These are phyloP conservation scores for Macroventuria anomochaeta DNA, from an alignment of 2,329 filamentous ascomycete species.

Conservation along the genomic window DNA sequence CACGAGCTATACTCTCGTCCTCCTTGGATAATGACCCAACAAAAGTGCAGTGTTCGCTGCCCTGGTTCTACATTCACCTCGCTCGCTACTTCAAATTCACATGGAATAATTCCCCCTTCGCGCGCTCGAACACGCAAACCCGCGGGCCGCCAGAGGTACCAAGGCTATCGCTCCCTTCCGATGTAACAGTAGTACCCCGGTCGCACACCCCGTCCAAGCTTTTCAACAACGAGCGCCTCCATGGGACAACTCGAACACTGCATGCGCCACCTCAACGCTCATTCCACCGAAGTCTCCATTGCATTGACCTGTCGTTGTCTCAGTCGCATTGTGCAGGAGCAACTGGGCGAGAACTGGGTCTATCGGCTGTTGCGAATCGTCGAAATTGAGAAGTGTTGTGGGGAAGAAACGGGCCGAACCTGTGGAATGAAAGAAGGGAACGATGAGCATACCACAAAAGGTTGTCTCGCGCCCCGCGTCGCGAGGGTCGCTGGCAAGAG, in stretches of 20 bases:
- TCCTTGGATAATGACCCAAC: constrained; percentile 24
- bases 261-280: not conserved
- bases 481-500: constrained; percentile 16
- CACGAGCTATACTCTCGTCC: constrained; percentile 19
- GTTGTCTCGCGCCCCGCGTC: constrained; percentile 26
- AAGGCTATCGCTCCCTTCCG: constrained; percentile 2
- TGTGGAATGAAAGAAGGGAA: constrained; percentile 16
- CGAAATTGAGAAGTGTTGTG: not conserved
- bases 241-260: not conserved
- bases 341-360: not conserved
- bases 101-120: constrained; percentile 16
- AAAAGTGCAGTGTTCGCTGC: constrained; percentile 22
- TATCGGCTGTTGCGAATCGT: not conserved
- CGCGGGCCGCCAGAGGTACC: not conserved
- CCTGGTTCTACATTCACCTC: constrained; percentile 16
- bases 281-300: not conserved
- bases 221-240: constrained; percentile 2
- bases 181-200: constrained; percentile 8
- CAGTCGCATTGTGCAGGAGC: not conserved
- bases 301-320: not conserved
- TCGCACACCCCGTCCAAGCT: constrained; percentile 3
- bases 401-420: constrained; percentile 8
- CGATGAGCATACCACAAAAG: constrained; percentile 34
- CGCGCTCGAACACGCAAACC: constrained; percentile 23
- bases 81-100: constrained; percentile 13